Base-by-base conservation (phyloP, 192 early-diverging fungal species). In the Rhizoclosmatium globosum region DNA sequence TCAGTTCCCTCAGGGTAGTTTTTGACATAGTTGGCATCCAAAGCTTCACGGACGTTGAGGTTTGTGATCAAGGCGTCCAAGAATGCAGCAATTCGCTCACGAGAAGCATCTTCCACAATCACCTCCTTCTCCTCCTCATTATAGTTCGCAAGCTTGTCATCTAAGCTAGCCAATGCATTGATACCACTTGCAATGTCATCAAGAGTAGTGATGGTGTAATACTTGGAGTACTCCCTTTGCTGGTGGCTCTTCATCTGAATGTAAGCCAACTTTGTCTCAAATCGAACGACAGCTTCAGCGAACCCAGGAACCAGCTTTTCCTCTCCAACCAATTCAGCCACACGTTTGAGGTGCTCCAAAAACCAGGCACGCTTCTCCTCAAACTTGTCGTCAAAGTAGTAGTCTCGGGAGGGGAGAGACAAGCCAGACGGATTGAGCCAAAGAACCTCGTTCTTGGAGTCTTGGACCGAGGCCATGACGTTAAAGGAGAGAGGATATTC, bases 361-460 rank as follows among this genome's bases (percentile, higher is more conserved):
- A 61, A 74, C 9, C 6, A 42, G 0, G 59, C 58, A 15, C 46
- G 31, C 44, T 74, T 74, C 9, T 23, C 72, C 6, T 23, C 21
- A 23, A 62, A 74, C 43, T 74, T 74, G 1, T 74, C 72, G 43
- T 74, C 72, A 62, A 74, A 74, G 72, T 74, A 74, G 72, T 23
- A 74, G 60, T 74, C 72, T 2, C 72, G 72, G 58, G 58, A 21
- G 0, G 72, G 72, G 2, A 74, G 59, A 7, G 72, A 74, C 39
- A 59, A 42, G 42, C 59, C 59, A 19, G 4, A n/a, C 1, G 38
- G 15, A 19, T 0, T 2, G 1, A 74, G 19, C 17, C 17, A 9
- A 39, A 74, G 59, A 23, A 74, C 58, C 7, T 13, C 46, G 39
- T 74, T 21, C 1, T 23, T 74, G 1, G 58, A 61, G 42, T 74